Percentiles rank a stretch among this genome's conserved stretches.
Conservation (phyloP, 768 basidiomycete genomes). For the Calocera cornea region DNA sequence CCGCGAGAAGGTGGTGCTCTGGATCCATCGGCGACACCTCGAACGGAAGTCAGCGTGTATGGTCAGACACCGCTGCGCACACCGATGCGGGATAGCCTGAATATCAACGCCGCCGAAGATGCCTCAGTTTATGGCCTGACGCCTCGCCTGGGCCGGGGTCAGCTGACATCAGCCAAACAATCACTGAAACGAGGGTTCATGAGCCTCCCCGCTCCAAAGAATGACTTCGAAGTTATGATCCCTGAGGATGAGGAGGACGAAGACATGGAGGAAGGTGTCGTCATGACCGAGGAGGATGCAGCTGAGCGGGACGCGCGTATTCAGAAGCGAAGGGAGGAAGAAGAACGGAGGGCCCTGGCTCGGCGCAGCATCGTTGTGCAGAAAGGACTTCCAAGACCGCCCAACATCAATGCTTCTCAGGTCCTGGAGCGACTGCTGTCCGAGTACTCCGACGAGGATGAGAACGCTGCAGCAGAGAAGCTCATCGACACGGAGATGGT, state of each 20-base stretch:
- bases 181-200: slow-evolving; percentile 70
- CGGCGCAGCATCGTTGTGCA: slow-evolving; percentile 72
- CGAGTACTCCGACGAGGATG: slow-evolving; percentile 33
- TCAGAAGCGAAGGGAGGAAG: slow-evolving; percentile 52
- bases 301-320: slow-evolving; percentile 76
- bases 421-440: slow-evolving; percentile 33
- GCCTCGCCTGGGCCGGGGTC: slow-evolving; percentile 61
- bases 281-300: slow-evolving; percentile 67
- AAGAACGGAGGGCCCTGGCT: slow-evolving; percentile 66
- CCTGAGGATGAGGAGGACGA: slow-evolving; percentile 69
- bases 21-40: slow-evolving; percentile 28
- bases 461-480: slow-evolving; percentile 38
- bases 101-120: slow-evolving; percentile 65
- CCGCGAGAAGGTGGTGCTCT: slow-evolving; percentile 35
- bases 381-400: slow-evolving; percentile 69
- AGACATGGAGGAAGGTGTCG: slow-evolving; percentile 23
- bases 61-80: slow-evolving; percentile 78
- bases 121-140: slow-evolving; percentile 47
- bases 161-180: slow-evolving; percentile 50
- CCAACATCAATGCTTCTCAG: slow-evolving; percentile 56
- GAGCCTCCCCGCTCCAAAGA: slow-evolving; percentile 80
- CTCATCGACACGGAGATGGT: slow-evolving; percentile 70
- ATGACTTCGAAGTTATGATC: slow-evolving; percentile 89
- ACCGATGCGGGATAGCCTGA: slow-evolving; percentile 83
- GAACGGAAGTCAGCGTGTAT: slow-evolving; percentile 31